Evolutionary conservation across 352 stramenopile genomes (phyloP).

Genomic region (Globisporangium splendens): DNA sequence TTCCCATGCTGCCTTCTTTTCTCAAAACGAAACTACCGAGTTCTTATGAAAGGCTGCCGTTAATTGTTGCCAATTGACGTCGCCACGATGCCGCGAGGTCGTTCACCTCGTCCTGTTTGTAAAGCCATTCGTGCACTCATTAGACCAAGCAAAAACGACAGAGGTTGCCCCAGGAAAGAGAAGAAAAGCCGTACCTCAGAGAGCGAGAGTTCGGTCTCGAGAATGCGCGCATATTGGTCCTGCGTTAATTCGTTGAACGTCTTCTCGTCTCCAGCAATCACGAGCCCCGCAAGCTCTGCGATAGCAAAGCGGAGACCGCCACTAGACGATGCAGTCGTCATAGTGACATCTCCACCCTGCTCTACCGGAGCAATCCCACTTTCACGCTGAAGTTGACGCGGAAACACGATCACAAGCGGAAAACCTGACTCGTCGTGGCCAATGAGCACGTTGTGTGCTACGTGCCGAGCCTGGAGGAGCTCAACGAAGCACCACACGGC

Average conservation of each 20-base stretch:
- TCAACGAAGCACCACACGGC: conserved; percentile 38
- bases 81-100: conserved; percentile 9
- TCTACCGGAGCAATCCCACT: background rate
- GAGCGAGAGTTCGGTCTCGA: conserved; percentile 49
- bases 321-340: no score
- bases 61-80: background rate
- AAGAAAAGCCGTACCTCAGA: conserved; percentile 24
- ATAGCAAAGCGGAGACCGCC: conserved; percentile 49
- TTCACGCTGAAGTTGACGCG: conserved; percentile 38
- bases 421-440: conserved; percentile 2
- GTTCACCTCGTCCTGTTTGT: conserved; percentile 8
- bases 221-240: conserved; percentile 31
- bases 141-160: background rate
- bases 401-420: conserved; percentile 45
- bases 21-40: no score
- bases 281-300: conserved; percentile 53
- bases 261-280: conserved; percentile 33
- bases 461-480: conserved; percentile 28
- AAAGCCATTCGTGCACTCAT: conserved; percentile 7
- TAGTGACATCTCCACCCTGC: no score
- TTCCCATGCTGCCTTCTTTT: conserved; percentile 3
- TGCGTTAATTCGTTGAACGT: conserved; percentile 36
- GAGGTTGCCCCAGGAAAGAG: background rate
- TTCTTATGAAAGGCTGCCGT: no score
- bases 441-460: conserved; percentile 62